phyloP scores from a whole-genome alignment of 2,329 filamentous ascomycete species.

The Thielaviopsis euricoi region DNA sequence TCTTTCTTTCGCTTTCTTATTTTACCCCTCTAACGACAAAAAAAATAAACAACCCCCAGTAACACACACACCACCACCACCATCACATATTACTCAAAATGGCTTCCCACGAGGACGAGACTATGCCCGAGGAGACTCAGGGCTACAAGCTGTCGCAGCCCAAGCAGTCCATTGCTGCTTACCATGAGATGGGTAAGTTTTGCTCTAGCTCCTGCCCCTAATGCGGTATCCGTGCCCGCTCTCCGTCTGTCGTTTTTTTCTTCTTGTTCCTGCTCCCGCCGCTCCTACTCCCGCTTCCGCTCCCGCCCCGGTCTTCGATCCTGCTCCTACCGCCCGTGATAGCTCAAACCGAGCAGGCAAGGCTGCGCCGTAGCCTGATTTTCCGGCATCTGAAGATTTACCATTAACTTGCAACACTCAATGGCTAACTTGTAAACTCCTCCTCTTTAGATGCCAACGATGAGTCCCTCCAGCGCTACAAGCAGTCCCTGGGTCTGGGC shows the following conservation, averaged over 20 bases:
- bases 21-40: neutral
- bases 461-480: constrained; percentile 93
- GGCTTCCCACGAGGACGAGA: constrained; percentile 61
- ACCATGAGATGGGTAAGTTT: constrained; percentile 74
- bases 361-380: neutral
- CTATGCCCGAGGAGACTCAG: constrained; percentile 72
- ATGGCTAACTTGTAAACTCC: constrained; percentile 4
- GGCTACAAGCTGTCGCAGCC: constrained; percentile 95
- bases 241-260: no score
- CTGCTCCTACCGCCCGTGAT: neutral
- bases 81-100: constrained; percentile 27
- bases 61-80: neutral
- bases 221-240: neutral
- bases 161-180: constrained; percentile 93
- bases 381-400: neutral
- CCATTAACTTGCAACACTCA: neutral
- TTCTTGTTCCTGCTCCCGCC: neutral
- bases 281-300: neutral
- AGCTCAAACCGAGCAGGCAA: neutral
- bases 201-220: neutral
- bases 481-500: constrained; percentile 80
- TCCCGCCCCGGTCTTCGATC: neutral
- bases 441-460: constrained; percentile 45
- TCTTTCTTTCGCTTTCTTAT: constrained; percentile 6
- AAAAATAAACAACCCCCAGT: neutral